Evolutionary conservation across 192 early-diverging fungal genomes (phyloP).

Genomic region (Kappamyces sp.): DNA sequence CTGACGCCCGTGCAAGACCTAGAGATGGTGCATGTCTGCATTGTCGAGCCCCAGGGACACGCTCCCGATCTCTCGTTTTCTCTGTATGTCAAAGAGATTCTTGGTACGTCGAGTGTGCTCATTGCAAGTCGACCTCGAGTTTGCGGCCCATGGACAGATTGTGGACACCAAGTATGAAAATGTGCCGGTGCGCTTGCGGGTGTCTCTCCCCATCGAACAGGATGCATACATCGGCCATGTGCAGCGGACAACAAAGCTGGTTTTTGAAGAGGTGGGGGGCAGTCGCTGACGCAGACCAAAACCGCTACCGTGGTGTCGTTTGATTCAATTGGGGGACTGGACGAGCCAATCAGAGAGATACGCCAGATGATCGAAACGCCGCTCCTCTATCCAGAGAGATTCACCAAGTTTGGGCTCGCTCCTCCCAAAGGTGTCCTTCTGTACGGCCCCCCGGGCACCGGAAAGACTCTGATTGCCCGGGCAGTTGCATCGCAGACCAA

Average conservation of each 20-base stretch:
- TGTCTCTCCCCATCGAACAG: slow-evolving; percentile 25
- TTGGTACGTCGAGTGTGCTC: slow-evolving; percentile 37
- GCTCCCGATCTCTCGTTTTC: slow-evolving; percentile 41
- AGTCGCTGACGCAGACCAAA: not conserved
- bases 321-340: slow-evolving; percentile 74
- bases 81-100: slow-evolving; percentile 54
- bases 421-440: slow-evolving; percentile 91
- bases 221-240: not conserved
- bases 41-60: slow-evolving; percentile 26
- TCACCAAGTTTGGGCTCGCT: slow-evolving; percentile 68
- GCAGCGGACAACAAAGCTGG: slow-evolving; percentile 12
- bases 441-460: slow-evolving; percentile 88
- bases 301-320: slow-evolving; percentile 25
- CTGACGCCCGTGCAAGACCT: slow-evolving; percentile 27
- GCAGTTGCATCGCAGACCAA: slow-evolving; percentile 74
- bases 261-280: not conserved
- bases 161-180: slow-evolving; percentile 58
- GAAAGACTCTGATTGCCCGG: slow-evolving; percentile 93
- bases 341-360: slow-evolving; percentile 61
- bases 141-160: slow-evolving; percentile 36
- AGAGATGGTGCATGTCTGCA: slow-evolving; percentile 33
- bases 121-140: slow-evolving; percentile 51
- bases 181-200: slow-evolving; percentile 33
- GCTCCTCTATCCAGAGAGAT: slow-evolving; percentile 65
- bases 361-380: slow-evolving; percentile 81